Evolutionary conservation across 148 eudicot genomes (phyloP).

Genomic region (Vaccinium vitisidaea): DNA sequence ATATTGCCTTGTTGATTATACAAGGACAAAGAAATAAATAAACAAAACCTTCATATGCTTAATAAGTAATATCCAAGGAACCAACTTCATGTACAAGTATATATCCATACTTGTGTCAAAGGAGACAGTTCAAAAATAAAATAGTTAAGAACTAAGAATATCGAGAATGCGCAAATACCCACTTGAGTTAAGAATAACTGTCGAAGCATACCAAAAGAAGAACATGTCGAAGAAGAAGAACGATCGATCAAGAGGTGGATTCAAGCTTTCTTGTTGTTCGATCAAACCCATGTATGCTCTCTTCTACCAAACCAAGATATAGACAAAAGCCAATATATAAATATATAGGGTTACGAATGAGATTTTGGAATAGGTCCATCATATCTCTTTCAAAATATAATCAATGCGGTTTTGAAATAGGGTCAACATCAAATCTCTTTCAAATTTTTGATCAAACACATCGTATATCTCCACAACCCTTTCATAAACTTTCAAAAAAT

Average conservation of each 20-base stretch:
- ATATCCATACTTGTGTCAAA: not conserved
- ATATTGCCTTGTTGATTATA: too few relatives aligned
- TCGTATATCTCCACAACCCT: not conserved
- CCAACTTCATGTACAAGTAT: not conserved
- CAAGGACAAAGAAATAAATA: too few relatives aligned
- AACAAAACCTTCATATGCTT: not conserved
- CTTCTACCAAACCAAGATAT: not conserved
- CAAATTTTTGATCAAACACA: not conserved
- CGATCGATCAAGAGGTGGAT: not conserved
- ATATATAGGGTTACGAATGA: not conserved
- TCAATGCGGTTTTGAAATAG: too few relatives aligned
- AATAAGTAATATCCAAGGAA: not conserved
- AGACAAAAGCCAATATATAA: not conserved
- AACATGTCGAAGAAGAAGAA: not conserved
- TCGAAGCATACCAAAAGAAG: not conserved
- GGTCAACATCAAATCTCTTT: not conserved
- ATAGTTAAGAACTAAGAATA: not conserved
- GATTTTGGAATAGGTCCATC: not conserved
- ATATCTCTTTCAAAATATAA: not conserved
- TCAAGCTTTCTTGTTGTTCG: not conserved
- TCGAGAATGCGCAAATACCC: not conserved
- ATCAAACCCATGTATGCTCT: not conserved
- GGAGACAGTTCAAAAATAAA: not conserved
- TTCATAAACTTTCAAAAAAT: not conserved
- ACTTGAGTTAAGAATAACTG: not conserved